phyloP scores from a whole-genome alignment of 2,329 filamentous ascomycete species.

The Blastomyces gilchristii region DNA sequence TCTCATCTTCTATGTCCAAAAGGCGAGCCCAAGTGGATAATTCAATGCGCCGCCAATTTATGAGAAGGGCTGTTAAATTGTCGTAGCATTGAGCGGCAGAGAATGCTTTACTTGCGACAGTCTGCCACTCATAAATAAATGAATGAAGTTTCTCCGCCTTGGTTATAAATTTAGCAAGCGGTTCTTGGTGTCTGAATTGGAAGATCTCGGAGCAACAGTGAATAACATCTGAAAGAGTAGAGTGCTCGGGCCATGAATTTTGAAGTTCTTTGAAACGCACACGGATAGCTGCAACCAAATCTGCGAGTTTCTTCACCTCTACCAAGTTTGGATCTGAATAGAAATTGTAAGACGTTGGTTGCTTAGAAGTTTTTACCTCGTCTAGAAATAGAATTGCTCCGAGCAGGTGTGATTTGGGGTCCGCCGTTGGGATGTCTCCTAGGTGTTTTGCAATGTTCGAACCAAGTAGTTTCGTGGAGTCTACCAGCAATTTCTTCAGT shows the following conservation, averaged over 20 bases:
- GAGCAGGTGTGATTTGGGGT: slow-evolving; percentile 50
- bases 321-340: slow-evolving; percentile 70
- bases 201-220: slow-evolving; percentile 64
- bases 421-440: slow-evolving; percentile 19
- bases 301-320: slow-evolving; percentile 65
- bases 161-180: slow-evolving; percentile 74
- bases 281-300: slow-evolving; percentile 58
- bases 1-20: slow-evolving; percentile 71
- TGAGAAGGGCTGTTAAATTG: slow-evolving; percentile 65
- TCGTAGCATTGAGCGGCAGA: slow-evolving; percentile 62
- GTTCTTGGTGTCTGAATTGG: slow-evolving; percentile 65
- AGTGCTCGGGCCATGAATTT: slow-evolving; percentile 57
- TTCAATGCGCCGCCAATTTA: slow-evolving; percentile 84
- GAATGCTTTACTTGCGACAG: slow-evolving; percentile 73
- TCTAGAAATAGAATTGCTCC: slow-evolving; percentile 56
- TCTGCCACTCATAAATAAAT: slow-evolving; percentile 88
- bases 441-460: slow-evolving; percentile 23
- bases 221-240: slow-evolving; percentile 71
- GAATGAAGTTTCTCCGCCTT: slow-evolving; percentile 79
- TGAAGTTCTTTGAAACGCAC: slow-evolving; percentile 61
- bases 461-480: slow-evolving; percentile 28
- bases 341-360: slow-evolving; percentile 62
- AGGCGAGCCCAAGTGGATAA: slow-evolving; percentile 84
- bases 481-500: slow-evolving; percentile 27
- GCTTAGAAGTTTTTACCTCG: slow-evolving; percentile 33